Base-by-base conservation (phyloP, 768 basidiomycete species). In the Pleurotus eryngii region DNA sequence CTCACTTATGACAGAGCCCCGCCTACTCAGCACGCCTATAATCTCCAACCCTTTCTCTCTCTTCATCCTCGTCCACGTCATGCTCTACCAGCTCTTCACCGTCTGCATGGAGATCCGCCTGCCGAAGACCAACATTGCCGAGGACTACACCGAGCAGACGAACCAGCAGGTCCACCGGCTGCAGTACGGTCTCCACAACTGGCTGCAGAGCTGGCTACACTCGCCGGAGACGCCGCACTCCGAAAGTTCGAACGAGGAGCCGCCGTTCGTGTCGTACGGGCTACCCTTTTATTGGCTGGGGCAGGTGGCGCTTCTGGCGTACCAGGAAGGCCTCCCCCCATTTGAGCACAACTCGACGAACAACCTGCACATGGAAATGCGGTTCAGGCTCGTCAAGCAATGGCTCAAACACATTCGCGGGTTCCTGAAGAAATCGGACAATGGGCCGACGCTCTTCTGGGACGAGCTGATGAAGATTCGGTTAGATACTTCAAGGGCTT, bases 241-340 rank as follows among this genome's bases (percentile, higher is more conserved):
- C n/a, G 67, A 71, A 56, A 63, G 67, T 27, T 60, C 63, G 43
- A 56, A 56, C 14, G 64, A 69, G 15, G 72, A 71, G 45, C 70
- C 71, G 11, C 69, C 76, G 3, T 78, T 79, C 64, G 64, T 76
- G 17, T 72, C 63, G 57, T 69, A 79, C 58, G 79, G 78, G 17
- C 68, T 84, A 8, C 83, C 83, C 8, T 82, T 82, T 67, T 86
- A 84, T 67, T 86, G 84, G 84, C 75, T 86, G 24, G 82, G 79
- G n/a, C 79, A 84, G 65, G 76, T 82, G 39, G 74, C 80, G 11
- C 67, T 84, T 20, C 66, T 81, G 45, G 82, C 80, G 27, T 74
- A 77, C 60, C 80, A 82, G 63, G 80, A 83, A 57, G 75, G 74
- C 18, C 65, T 69, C 24, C 63, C 71, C 62, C 51, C 51, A 2